Evolutionary conservation across 305 asterid species (phyloP).

Genomic region (Rubia peregrina): DNA sequence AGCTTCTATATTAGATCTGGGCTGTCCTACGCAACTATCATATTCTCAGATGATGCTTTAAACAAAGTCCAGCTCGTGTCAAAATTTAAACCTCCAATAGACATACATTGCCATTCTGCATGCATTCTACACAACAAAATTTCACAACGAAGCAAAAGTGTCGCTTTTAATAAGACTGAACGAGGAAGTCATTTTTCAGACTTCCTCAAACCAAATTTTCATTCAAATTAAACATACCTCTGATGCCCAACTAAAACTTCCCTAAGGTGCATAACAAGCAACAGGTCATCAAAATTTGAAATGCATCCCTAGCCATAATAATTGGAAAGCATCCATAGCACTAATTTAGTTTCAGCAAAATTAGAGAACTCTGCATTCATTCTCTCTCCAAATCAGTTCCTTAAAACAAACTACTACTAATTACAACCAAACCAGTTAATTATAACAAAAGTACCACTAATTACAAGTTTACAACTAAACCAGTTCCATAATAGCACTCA

Average conservation of each 20-base stretch:
- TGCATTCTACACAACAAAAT: neutral
- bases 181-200: neutral
- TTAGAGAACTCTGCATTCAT: neutral
- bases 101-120: neutral
- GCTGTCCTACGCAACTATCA: neutral
- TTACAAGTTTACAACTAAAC: neutral
- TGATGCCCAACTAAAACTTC: neutral
- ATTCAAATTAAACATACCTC: neutral
- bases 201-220: neutral
- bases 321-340: neutral
- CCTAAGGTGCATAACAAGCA: neutral
- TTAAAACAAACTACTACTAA: constrained; percentile 1
- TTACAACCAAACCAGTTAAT: neutral
- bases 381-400: neutral
- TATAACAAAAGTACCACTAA: neutral
- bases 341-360: neutral
- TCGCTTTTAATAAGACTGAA: neutral
- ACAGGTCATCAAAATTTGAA: neutral
- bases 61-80: neutral
- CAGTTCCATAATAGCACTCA: neutral
- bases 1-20: neutral
- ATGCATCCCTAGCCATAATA: neutral
- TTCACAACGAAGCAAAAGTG: neutral
- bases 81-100: neutral
- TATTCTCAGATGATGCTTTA: neutral